phyloP scores from a whole-genome alignment of 2,329 filamentous ascomycete genomes.

The Nakataea oryzae region DNA sequence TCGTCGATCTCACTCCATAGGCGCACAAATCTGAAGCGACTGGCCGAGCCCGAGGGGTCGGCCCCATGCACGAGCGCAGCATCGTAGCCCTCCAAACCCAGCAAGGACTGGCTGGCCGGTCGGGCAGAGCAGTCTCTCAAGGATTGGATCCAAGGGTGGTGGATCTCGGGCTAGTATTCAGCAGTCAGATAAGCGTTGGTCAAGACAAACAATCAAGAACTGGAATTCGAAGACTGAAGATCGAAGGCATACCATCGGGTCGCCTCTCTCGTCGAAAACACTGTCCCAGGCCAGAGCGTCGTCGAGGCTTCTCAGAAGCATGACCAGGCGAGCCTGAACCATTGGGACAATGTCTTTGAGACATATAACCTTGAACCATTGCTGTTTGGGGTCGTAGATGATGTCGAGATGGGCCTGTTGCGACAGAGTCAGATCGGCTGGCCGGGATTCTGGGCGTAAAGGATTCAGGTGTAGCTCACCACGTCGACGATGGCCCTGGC shows the following conservation, averaged over 20 bases:
- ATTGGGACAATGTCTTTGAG: neutral
- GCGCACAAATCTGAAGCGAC: neutral
- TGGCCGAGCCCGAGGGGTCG: neutral
- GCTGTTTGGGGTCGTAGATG: constrained; percentile 11
- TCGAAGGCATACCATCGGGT: constrained; percentile 3
- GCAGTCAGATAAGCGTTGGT: too few relatives aligned
- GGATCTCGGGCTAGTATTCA: neutral
- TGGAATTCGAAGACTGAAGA: too few relatives aligned
- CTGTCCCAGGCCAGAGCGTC: constrained; percentile 7
- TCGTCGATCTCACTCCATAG: constrained; percentile 15
- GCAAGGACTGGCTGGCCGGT: too few relatives aligned
- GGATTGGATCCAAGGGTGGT: neutral
- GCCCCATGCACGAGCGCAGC: neutral
- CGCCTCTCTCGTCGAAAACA: constrained; percentile 1
- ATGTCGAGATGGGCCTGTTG: constrained; percentile 11
- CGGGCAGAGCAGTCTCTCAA: neutral
- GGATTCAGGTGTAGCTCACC: constrained; percentile 4
- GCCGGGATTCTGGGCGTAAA: neutral
- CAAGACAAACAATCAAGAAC: too few relatives aligned
- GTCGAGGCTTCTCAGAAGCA: neutral
- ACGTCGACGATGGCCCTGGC: constrained; percentile 7
- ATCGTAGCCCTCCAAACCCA: neutral
- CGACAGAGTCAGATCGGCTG: neutral
- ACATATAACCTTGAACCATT: constrained; percentile 16
- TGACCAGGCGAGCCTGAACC: constrained; percentile 9